Evolutionary conservation across 140 eudicot genomes (phyloP), one percentile per base, ranked within the genome.

Genomic region (Bidens hawaiensis): DNA sequence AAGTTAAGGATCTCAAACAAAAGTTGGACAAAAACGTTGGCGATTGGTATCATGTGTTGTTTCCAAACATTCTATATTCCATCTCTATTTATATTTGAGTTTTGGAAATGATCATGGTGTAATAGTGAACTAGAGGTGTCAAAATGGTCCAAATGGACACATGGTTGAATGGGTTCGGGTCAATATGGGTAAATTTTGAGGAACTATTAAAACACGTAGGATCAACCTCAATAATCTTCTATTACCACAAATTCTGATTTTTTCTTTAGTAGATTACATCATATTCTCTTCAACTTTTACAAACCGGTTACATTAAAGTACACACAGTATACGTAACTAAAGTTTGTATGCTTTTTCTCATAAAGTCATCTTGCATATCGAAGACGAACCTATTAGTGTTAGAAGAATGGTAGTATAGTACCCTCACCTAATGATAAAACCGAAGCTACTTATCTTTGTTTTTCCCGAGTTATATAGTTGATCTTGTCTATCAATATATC

Each of bases 291-390:
- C 65, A 59, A 34, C 27, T 14, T 26, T 53, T 53, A 26, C 60
- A 26, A 26, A 27, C 13, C 2, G 10, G 10, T 28, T 5, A 14
- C 5, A 55, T 55, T 28, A 27, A 15, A 55, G 12, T 25, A 43
- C 19, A 4, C 49, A 24, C 5, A 43, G 8, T 62, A 25, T 19
- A 9, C 9, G 15, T 34, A n/a, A 21, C 13, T 10, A 36, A 21
- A 13, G 22, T 18, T 38, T 1, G 8, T 60, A 60, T 36, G 13
- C 4, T 23, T 23, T 12, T 30, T 58, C 10, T 59, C 45, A 15
- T 25, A 10, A 62, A 42, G 68, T 42, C 68, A 42, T 50, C 55
- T 21, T 62, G 52, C 52, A 38, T 62, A 15, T 19, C 4, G 16
- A 18, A 42, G 27, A 23, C n/a, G 23, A 60, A 40, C 66, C 9